A percentile compares a stretch with the other conserved stretches of the same genome.
phyloP scores from a whole-genome alignment of 2,329 filamentous ascomycete species.

The Exophiala alcalophila region DNA sequence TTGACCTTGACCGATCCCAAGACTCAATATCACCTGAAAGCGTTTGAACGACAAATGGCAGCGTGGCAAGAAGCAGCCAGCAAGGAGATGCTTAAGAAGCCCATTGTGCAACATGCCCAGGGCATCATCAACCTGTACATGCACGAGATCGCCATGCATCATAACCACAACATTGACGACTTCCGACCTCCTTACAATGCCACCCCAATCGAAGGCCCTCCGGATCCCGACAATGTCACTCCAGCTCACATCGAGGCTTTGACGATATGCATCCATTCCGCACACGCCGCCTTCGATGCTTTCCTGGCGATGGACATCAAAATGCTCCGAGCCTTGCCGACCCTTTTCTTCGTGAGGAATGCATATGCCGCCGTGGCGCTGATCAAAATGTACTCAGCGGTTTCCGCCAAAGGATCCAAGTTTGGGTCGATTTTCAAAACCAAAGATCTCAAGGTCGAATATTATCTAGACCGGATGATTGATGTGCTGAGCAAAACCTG shows the following conservation, averaged over 20 bases:
- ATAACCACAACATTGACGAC: conserved; percentile 58
- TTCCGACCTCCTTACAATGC: conserved; percentile 44
- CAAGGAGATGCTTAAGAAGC: conserved; percentile 49
- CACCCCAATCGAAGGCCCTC: conserved; percentile 31
- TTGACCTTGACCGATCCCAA: conserved; percentile 59
- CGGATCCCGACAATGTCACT: conserved; percentile 41
- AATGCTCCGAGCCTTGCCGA: conserved; percentile 63
- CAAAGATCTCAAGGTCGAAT: conserved; percentile 62
- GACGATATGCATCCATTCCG: conserved; percentile 63
- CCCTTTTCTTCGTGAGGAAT: conserved; percentile 68
- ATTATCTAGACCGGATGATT: conserved; percentile 68
- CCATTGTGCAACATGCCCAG: conserved; percentile 62
- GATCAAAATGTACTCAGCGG: conserved; percentile 70
- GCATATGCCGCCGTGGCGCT: conserved; percentile 69
- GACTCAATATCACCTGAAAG: conserved; percentile 62
- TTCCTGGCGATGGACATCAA: conserved; percentile 61
- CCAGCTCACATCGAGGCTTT: conserved; percentile 65
- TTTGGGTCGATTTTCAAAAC: conserved; percentile 68
- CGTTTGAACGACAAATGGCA: conserved; percentile 63
- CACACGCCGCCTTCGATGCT: conserved; percentile 64
- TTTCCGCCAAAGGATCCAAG: conserved; percentile 61
- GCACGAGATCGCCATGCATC: conserved; percentile 71
- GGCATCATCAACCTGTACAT: conserved; percentile 68
- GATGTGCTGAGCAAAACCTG: conserved; percentile 65
- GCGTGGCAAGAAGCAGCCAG: conserved; percentile 58